Conservation (phyloP, 73 alveolate genomes). For the Uronychia binucleata region DNA sequence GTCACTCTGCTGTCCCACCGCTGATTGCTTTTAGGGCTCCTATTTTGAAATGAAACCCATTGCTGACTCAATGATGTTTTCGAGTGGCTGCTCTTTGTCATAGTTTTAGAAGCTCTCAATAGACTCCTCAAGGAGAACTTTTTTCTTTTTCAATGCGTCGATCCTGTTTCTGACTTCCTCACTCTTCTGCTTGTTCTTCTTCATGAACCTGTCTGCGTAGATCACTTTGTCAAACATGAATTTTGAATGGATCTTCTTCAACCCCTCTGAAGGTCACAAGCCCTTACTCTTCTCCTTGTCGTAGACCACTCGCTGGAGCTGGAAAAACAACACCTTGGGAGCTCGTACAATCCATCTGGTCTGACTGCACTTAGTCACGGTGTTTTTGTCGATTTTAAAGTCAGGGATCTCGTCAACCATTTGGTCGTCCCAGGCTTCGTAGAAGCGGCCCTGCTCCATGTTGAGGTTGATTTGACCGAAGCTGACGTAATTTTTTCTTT, state of each 20-base stretch:
- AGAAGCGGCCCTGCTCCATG: constrained; percentile 53
- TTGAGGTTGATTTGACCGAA: constrained; percentile 64
- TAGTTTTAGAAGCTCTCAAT: constrained; percentile 24
- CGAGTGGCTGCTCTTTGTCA: constrained; percentile 17
- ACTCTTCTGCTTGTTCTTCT: constrained; percentile 53
- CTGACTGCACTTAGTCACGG: constrained; percentile 53
- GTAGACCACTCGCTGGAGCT: constrained; percentile 66
- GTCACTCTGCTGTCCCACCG: constrained; percentile 2
- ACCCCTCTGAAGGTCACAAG: background rate
- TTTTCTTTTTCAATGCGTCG: constrained; percentile 23
- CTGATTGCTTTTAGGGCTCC: constrained; percentile 1
- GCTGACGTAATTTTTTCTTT: background rate
- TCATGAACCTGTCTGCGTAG: constrained; percentile 74
- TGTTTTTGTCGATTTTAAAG: constrained; percentile 49
- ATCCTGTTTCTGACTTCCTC: constrained; percentile 51
- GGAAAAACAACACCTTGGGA: constrained; percentile 67
- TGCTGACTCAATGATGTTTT: background rate
- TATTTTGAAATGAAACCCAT: constrained; percentile 5
- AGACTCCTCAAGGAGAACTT: constrained; percentile 31
- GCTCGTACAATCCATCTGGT: constrained; percentile 66
- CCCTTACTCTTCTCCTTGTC: constrained; percentile 49
- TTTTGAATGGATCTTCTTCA: constrained; percentile 54
- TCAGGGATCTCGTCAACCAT: constrained; percentile 44
- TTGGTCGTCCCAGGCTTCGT: constrained; percentile 63
- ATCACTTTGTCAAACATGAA: constrained; percentile 77